Evolutionary conservation across 129 eudicot species (phyloP).

Genomic region (Pittosporum tobira): DNA sequence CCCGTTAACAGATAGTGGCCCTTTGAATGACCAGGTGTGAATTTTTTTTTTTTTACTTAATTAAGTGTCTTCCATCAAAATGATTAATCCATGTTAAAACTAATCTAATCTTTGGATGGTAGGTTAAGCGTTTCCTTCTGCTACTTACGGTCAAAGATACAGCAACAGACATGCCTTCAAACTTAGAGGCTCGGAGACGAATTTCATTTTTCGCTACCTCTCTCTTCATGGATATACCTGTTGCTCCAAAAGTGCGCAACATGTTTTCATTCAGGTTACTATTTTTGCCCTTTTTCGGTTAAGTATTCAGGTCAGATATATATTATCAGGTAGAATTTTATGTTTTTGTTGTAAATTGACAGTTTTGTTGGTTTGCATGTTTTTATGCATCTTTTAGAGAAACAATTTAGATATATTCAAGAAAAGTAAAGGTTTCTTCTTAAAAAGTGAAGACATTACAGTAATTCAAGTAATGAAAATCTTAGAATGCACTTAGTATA

Average conservation of each 20-base stretch:
- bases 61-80: background rate
- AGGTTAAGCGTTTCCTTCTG: slow-evolving; percentile 83
- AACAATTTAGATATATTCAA: background rate
- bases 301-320: background rate
- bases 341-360: background rate
- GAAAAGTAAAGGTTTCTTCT: background rate
- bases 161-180: slow-evolving; percentile 75
- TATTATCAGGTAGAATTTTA: slow-evolving; percentile 4
- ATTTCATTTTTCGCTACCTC: slow-evolving; percentile 87
- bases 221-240: slow-evolving; percentile 84
- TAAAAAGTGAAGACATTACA: background rate
- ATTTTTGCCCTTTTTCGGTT: background rate
- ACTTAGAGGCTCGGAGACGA: slow-evolving; percentile 86
- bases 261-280: slow-evolving; percentile 90
- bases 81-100: background rate
- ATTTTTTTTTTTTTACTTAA: slow-evolving; percentile 1
- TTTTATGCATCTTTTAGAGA: background rate
- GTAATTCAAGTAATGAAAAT: too few species aligned
- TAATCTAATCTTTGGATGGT: slow-evolving; percentile 10
- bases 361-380: background rate
- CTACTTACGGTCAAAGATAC: slow-evolving; percentile 73
- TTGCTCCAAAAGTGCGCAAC: slow-evolving; percentile 89
- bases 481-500: too few species aligned
- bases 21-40: slow-evolving; percentile 64
- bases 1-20: slow-evolving; percentile 63